Percentiles rank a stretch among this genome's conserved stretches.
phyloP scores from a whole-genome alignment of 352 stramenopile species.

The Phytophthora pisi region DNA sequence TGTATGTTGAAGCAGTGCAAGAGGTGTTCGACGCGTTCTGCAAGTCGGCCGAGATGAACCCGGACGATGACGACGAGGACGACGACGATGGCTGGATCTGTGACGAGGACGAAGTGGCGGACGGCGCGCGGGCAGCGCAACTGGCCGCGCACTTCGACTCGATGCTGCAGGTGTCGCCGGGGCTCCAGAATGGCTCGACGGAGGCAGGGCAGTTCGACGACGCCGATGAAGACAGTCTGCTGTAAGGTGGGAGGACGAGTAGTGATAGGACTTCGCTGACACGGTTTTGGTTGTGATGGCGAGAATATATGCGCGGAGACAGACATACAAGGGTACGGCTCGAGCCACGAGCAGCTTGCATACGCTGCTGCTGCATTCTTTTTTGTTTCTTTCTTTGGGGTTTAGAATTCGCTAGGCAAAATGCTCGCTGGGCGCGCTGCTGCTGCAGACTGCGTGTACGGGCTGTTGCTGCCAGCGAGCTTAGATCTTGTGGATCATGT shows the following conservation, averaged over 20 bases:
- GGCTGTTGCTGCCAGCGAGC: slow-evolving; percentile 12
- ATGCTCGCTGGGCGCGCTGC: slow-evolving; percentile 12
- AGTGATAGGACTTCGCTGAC: slow-evolving; percentile 32
- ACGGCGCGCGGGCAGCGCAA: slow-evolving; percentile 63
- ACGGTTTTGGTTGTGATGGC: slow-evolving; percentile 1
- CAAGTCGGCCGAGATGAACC: slow-evolving; percentile 86
- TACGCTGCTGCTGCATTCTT: slow-evolving; percentile 19
- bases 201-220: slow-evolving; percentile 84
- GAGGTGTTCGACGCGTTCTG: slow-evolving; percentile 78
- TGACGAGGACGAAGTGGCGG: slow-evolving; percentile 75
- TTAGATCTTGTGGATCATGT: slow-evolving; percentile 96
- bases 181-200: slow-evolving; percentile 34
- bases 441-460: slow-evolving; percentile 1
- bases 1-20: slow-evolving; percentile 46
- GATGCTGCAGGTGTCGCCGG: slow-evolving; percentile 66
- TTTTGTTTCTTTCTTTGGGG: slow-evolving; percentile 15
- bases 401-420: slow-evolving; percentile 10
- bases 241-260: slow-evolving; percentile 24
- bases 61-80: slow-evolving; percentile 59
- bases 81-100: slow-evolving; percentile 82
- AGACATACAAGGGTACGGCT: not conserved
- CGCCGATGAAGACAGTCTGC: slow-evolving; percentile 69
- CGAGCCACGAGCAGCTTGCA: slow-evolving; percentile 12
- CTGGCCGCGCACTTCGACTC: slow-evolving; percentile 75
- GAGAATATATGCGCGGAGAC: slow-evolving; percentile 1